phyloP scores from a whole-genome alignment of 2,329 filamentous ascomycete species.

The Colletotrichum eremochloae region DNA sequence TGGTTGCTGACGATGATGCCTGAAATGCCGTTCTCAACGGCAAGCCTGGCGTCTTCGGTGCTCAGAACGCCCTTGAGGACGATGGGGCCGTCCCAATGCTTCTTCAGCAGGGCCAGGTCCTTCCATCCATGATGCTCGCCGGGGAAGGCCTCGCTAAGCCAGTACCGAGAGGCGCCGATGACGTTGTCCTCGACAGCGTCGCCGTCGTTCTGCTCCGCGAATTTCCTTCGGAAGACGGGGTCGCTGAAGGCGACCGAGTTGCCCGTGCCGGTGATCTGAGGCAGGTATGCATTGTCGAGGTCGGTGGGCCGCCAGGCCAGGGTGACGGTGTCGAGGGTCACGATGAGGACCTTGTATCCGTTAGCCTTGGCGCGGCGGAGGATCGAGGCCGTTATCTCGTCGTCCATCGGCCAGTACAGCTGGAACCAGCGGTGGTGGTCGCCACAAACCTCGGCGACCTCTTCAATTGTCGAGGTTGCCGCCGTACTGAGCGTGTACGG shows the following conservation, averaged over 20 bases:
- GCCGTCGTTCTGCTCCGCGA: conserved; percentile 63
- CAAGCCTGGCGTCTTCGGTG: conserved; percentile 53
- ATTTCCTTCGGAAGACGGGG: conserved; percentile 72
- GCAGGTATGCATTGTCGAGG: conserved; percentile 72
- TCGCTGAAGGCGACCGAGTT: conserved; percentile 75
- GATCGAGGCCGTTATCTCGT: conserved; percentile 75
- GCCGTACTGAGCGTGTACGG: conserved; percentile 79
- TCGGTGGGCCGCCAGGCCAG: conserved; percentile 78
- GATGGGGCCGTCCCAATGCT: conserved; percentile 74
- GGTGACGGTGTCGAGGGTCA: conserved; percentile 80
- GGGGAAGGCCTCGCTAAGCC: conserved; percentile 66
- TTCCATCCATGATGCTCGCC: conserved; percentile 71
- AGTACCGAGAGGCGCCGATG: conserved; percentile 63
- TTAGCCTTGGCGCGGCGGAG: conserved; percentile 70
- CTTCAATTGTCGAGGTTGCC: conserved; percentile 72
- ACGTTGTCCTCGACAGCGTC: conserved; percentile 62
- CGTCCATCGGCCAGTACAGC: conserved; percentile 78
- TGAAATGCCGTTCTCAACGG: conserved; percentile 66
- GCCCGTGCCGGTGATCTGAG: conserved; percentile 71
- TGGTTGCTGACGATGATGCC: conserved; percentile 74
- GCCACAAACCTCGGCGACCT: conserved; percentile 71
- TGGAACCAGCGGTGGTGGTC: conserved; percentile 77
- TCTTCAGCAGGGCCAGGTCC: conserved; percentile 68
- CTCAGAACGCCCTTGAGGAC: conserved; percentile 53
- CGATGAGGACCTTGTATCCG: conserved; percentile 75